Conservation (phyloP, 106 monocot genomes). For the Xerophyta viscosa region DNA sequence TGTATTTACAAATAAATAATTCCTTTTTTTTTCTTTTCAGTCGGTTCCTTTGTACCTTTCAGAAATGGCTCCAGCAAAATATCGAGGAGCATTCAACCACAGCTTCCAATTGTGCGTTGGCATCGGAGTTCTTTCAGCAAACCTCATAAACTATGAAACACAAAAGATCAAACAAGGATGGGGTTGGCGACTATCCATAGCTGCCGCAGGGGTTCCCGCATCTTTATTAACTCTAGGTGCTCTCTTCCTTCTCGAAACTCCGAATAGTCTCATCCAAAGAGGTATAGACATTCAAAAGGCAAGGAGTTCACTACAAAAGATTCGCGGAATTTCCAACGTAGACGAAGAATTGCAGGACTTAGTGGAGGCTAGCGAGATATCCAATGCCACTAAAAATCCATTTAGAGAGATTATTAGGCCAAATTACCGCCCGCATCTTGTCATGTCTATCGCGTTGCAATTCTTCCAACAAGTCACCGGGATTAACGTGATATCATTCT, state of each 20-base stretch:
- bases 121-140: slow-evolving; percentile 9
- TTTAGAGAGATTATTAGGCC: neutral
- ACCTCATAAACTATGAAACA: slow-evolving; percentile 9
- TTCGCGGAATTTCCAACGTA: slow-evolving; percentile 16
- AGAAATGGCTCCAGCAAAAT: slow-evolving; percentile 19
- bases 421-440: slow-evolving; percentile 13
- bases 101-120: slow-evolving; percentile 4
- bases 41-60: slow-evolving; percentile 27
- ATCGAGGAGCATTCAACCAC: slow-evolving; percentile 18
- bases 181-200: slow-evolving; percentile 20
- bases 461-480: slow-evolving; percentile 25
- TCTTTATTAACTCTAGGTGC: slow-evolving; percentile 3
- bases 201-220: slow-evolving; percentile 4
- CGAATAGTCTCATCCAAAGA: slow-evolving; percentile 18
- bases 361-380: neutral
- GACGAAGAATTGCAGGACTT: slow-evolving; percentile 7
- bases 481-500: slow-evolving; percentile 15
- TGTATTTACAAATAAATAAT: no score
- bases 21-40: no score
- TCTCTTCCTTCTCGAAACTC: slow-evolving; percentile 16
- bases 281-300: neutral
- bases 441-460: slow-evolving; percentile 10
- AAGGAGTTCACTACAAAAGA: neutral
- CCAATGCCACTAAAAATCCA: neutral
- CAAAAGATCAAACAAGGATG: slow-evolving; percentile 6